Conservation (phyloP, 169 alveolate genomes). For the Plasmodium cynomolgi region DNA sequence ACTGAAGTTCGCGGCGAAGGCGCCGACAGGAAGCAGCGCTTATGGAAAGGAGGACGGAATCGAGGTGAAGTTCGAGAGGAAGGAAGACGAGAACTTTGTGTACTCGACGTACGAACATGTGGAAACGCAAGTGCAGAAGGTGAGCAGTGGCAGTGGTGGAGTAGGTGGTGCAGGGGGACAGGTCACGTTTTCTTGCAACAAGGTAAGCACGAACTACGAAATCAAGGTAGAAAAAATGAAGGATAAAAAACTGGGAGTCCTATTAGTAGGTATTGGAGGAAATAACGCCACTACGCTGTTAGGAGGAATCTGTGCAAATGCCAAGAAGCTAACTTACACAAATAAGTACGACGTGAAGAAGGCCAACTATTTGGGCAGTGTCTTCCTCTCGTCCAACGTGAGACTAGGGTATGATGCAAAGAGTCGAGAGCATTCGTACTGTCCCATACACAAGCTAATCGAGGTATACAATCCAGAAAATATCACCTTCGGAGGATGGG, state of each 20-base stretch:
- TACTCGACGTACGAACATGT: constrained; percentile 41
- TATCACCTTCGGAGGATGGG: constrained; percentile 92
- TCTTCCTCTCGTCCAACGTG: constrained; percentile 87
- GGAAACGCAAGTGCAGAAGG: constrained; percentile 21
- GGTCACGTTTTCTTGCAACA: constrained; percentile 4
- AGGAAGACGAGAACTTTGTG: constrained; percentile 29
- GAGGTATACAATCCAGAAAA: constrained; percentile 92
- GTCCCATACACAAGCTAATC: constrained; percentile 87
- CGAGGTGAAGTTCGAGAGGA: neutral
- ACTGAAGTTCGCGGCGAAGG: neutral
- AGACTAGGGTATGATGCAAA: constrained; percentile 84
- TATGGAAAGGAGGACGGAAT: neutral
- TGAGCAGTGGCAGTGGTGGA: neutral
- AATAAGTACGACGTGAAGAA: constrained; percentile 87
- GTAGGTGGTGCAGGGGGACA: neutral
- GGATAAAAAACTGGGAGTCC: constrained; percentile 87
- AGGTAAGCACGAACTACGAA: constrained; percentile 22
- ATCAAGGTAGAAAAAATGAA: constrained; percentile 42
- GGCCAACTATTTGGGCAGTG: constrained; percentile 90
- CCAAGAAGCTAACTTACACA: constrained; percentile 86
- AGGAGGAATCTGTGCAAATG: constrained; percentile 91
- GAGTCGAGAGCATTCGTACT: constrained; percentile 82
- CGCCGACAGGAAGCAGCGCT: neutral
- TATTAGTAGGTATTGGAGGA: constrained; percentile 94
- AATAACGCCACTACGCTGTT: constrained; percentile 91